phyloP scores from a whole-genome alignment of 331 rosid genomes.

The Ulmus americana region DNA sequence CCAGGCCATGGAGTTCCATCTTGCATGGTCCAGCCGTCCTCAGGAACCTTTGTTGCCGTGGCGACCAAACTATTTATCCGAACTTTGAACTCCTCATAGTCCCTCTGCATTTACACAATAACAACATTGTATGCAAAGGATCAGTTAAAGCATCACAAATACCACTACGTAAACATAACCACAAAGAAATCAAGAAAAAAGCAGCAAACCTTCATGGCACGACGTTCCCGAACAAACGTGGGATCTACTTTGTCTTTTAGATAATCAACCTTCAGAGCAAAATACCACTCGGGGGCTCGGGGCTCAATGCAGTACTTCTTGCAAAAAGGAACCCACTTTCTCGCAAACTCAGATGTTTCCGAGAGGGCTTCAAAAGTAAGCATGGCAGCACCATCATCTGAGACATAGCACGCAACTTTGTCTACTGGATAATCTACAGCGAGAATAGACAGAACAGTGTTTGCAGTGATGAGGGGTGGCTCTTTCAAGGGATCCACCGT shows the following conservation, averaged over 20 bases:
- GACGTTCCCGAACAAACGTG: slow-evolving; percentile 60
- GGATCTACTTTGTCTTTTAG: slow-evolving; percentile 62
- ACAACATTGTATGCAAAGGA: slow-evolving; percentile 8
- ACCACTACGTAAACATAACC: neutral
- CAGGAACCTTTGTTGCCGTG: slow-evolving; percentile 72
- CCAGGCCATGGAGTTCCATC: slow-evolving; percentile 97
- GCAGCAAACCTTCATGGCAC: slow-evolving; percentile 70
- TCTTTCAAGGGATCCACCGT: slow-evolving; percentile 71
- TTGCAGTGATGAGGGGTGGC: slow-evolving; percentile 79
- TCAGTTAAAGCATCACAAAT: neutral
- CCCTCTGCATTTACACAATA: slow-evolving; percentile 47
- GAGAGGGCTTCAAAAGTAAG: slow-evolving; percentile 77
- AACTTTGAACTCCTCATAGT: slow-evolving; percentile 81
- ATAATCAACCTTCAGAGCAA: slow-evolving; percentile 65
- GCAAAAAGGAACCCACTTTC: slow-evolving; percentile 85
- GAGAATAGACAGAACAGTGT: slow-evolving; percentile 76
- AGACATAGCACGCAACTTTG: slow-evolving; percentile 72
- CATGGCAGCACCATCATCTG: slow-evolving; percentile 91
- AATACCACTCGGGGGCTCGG: slow-evolving; percentile 88
- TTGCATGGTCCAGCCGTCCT: slow-evolving; percentile 96
- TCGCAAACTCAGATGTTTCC: slow-evolving; percentile 78
- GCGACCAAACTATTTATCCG: slow-evolving; percentile 65
- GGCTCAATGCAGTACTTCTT: slow-evolving; percentile 75
- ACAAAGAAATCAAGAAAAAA: slow-evolving; percentile 7
- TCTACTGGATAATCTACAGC: slow-evolving; percentile 76